Base-by-base conservation (phyloP, 352 stramenopile species). In the Thraustochytrium sp. region DNA sequence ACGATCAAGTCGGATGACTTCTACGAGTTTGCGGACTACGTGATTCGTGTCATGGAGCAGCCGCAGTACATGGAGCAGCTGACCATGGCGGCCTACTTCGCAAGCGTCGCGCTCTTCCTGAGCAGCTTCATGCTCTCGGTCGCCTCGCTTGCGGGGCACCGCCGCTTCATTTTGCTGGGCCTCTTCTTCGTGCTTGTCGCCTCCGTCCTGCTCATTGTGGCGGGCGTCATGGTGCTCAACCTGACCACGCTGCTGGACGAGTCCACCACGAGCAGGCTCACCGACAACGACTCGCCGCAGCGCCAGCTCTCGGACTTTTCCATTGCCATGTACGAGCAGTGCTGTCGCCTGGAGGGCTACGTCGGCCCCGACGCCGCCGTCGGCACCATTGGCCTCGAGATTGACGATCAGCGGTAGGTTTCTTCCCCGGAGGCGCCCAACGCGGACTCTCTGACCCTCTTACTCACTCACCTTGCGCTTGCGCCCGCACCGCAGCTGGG, bases 271-370 rank as follows among this genome's bases (percentile, higher is more conserved):
- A 44, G 26, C 51, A n/a, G 21, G 5, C 4, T 44, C 13, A 5
- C 26, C 1, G 40, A 51, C 23, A 46, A 55, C n/a, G 53, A 64
- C 38, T n/a, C 31, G 18, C 16, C 44, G 8, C 31, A 11, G 54
- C 54, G 68, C 42, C 48, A 80, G 68, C 51, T 80, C 5, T 42
- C 40, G 51, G 68, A 80, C 49, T 80, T 80, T 72, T 55, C 48
- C 46, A 48, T 80, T 53, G 42, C 68, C 5, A 80, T 80, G 68
- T 80, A 80, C 68, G 68, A 80, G 9, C 42, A 64, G 51, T 80
- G 68, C 51, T 80, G 68, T 31, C 44, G 31, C 29, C 34, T 64
- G 18, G 13, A 23, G 5, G 68, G 53, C 42, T 51, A 40, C 26
- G 5, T 80, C 1, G 46, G 31, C 29, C 9, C 48, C 18, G 38